phyloP scores from a whole-genome alignment of 371 early-diverging fungal species.

The Mucor velutinosus region DNA sequence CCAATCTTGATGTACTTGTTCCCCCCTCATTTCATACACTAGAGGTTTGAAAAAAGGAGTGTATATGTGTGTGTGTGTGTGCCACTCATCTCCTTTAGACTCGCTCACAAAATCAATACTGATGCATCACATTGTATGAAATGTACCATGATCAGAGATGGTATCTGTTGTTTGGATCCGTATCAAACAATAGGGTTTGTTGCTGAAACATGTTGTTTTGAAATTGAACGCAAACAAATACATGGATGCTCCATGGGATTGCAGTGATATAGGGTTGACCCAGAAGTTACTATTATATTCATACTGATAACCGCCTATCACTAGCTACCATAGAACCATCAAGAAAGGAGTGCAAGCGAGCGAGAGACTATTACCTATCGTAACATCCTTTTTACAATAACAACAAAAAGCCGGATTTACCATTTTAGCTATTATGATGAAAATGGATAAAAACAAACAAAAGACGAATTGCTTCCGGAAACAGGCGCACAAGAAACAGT shows the following conservation, averaged over 20 bases:
- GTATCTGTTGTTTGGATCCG: neutral
- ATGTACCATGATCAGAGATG: neutral
- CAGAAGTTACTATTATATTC: no score
- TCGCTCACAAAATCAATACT: neutral
- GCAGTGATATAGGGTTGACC: no score
- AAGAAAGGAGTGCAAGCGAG: neutral
- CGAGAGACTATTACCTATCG: neutral
- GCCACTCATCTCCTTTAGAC: neutral
- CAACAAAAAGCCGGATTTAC: constrained; percentile 1
- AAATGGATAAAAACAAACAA: neutral
- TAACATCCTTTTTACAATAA: neutral
- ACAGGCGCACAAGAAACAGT: neutral
- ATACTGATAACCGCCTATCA: no score
- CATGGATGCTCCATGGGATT: neutral
- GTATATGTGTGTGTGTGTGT: neutral
- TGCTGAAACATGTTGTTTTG: constrained; percentile 2
- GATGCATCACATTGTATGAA: neutral
- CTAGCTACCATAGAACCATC: neutral
- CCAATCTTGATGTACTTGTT: neutral
- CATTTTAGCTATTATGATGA: neutral
- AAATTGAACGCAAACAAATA: constrained; percentile 8
- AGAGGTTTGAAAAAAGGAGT: neutral
- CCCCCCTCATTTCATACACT: neutral
- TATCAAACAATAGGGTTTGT: neutral
- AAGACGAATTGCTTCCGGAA: neutral